phyloP scores from a whole-genome alignment of 2,329 filamentous ascomycete genomes.

The Dendryphion nanum region DNA sequence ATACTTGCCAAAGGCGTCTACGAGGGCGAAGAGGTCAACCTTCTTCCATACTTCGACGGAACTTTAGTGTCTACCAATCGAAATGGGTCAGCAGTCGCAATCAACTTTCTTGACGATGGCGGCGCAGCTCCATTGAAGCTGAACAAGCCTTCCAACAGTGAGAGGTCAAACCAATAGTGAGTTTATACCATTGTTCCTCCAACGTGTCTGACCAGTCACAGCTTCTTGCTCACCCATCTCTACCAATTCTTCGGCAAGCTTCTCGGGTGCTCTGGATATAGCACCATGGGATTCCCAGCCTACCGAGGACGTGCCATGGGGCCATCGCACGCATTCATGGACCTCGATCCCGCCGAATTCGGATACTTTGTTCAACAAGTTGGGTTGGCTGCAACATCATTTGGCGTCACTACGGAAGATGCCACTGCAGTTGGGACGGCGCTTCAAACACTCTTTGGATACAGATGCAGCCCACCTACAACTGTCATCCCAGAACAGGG shows the following conservation, averaged over 20 bases:
- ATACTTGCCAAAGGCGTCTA: slow-evolving; percentile 54
- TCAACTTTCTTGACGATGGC: slow-evolving; percentile 63
- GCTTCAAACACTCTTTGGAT: slow-evolving; percentile 53
- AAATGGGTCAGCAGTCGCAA: slow-evolving; percentile 47
- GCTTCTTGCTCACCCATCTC: slow-evolving; percentile 59
- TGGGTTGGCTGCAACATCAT: slow-evolving; percentile 55
- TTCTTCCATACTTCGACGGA: slow-evolving; percentile 61
- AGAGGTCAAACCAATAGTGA: slow-evolving; percentile 57
- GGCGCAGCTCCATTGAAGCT: slow-evolving; percentile 55
- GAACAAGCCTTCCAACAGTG: slow-evolving; percentile 55
- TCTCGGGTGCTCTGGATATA: slow-evolving; percentile 38
- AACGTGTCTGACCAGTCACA: slow-evolving; percentile 17
- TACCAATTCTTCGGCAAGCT: slow-evolving; percentile 62
- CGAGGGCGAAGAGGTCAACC: slow-evolving; percentile 54
- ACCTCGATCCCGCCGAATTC: slow-evolving; percentile 50
- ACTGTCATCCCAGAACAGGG: slow-evolving; percentile 48
- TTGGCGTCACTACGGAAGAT: slow-evolving; percentile 58
- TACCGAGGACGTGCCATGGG: slow-evolving; percentile 54
- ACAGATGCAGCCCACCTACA: slow-evolving; percentile 50
- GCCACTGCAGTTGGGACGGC: slow-evolving; percentile 49
- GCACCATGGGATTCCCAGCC: slow-evolving; percentile 43
- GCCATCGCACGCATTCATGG: slow-evolving; percentile 61
- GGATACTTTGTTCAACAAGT: slow-evolving; percentile 62
- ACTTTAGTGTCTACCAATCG: slow-evolving; percentile 54
- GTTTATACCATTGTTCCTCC: slow-evolving; percentile 11